A percentile compares a stretch with the other conserved stretches of the same genome.
Evolutionary conservation across 2,329 filamentous ascomycete species (phyloP).

Genomic region (Neonectria punicea): DNA sequence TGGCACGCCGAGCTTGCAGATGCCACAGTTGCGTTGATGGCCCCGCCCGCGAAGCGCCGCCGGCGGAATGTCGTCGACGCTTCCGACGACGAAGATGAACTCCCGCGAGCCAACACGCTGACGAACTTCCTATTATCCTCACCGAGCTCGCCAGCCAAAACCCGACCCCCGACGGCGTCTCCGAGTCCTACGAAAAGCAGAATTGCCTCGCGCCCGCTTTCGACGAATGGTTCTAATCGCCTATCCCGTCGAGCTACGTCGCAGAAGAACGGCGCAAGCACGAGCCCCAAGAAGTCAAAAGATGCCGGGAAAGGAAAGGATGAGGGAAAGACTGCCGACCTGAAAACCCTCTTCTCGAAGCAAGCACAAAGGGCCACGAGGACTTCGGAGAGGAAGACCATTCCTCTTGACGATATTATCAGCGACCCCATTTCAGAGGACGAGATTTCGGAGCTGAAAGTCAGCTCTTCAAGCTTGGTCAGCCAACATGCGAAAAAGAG

Average conservation of each 20-base stretch:
- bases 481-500: conserved; percentile 66
- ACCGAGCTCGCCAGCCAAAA: conserved; percentile 54
- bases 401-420: conserved; percentile 59
- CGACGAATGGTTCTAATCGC: conserved; percentile 37
- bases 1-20: conserved; percentile 41
- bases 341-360: conserved; percentile 69
- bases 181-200: conserved; percentile 55
- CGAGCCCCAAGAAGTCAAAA: conserved; percentile 54
- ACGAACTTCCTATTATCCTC: conserved; percentile 66
- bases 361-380: conserved; percentile 63
- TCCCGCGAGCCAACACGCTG: conserved; percentile 57
- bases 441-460: conserved; percentile 62
- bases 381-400: conserved; percentile 42
- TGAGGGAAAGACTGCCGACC: conserved; percentile 65
- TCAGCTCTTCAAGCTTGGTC: conserved; percentile 64
- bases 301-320: conserved; percentile 55
- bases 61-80: conserved; percentile 65
- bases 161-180: conserved; percentile 48
- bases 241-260: conserved; percentile 41
- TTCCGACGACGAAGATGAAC: conserved; percentile 62
- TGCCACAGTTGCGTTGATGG: conserved; percentile 57
- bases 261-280: conserved; percentile 44
- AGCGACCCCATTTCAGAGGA: conserved; percentile 70
- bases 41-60: conserved; percentile 67
- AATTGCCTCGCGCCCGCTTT: conserved; percentile 29